A percentile compares a stretch with the other conserved stretches of the same genome.
phyloP scores from a whole-genome alignment of 2,329 filamentous ascomycete genomes.

The Herpotrichia juniperi region DNA sequence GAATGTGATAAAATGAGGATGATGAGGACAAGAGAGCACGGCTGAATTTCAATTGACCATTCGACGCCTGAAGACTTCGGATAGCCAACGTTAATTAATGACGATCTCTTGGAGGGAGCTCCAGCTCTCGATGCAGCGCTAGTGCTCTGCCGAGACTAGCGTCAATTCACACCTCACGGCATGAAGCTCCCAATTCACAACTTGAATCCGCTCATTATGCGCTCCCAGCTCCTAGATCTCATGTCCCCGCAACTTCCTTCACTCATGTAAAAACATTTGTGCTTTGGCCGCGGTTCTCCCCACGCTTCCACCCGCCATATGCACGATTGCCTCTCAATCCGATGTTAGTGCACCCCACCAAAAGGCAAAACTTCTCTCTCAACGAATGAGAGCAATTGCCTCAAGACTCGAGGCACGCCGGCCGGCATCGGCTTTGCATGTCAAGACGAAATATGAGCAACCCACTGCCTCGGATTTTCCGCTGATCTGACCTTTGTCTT shows the following conservation, averaged over 20 bases:
- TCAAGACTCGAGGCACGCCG: conserved; percentile 2
- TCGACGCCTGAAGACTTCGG: no score
- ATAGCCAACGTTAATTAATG: neutral
- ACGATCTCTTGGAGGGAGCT: neutral
- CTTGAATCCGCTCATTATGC: neutral
- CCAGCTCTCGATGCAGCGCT: neutral
- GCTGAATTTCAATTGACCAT: neutral
- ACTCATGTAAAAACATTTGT: neutral
- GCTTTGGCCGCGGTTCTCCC: neutral
- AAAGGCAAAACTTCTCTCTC: conserved; percentile 5
- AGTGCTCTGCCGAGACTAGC: neutral
- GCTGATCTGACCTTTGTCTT: neutral
- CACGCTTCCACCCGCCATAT: neutral
- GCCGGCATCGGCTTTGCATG: conserved; percentile 16
- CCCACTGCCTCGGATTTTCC: neutral
- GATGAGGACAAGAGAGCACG: no score
- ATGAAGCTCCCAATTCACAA: neutral
- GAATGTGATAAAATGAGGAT: neutral
- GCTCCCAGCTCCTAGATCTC: no score
- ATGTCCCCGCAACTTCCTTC: neutral
- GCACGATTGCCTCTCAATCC: conserved; percentile 11
- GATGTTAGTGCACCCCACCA: conserved; percentile 16
- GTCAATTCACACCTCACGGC: neutral
- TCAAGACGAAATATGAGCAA: neutral
- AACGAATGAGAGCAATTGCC: conserved; percentile 14